phyloP scores from a whole-genome alignment of 129 eudicot genomes.

The Kitagawia praeruptora region DNA sequence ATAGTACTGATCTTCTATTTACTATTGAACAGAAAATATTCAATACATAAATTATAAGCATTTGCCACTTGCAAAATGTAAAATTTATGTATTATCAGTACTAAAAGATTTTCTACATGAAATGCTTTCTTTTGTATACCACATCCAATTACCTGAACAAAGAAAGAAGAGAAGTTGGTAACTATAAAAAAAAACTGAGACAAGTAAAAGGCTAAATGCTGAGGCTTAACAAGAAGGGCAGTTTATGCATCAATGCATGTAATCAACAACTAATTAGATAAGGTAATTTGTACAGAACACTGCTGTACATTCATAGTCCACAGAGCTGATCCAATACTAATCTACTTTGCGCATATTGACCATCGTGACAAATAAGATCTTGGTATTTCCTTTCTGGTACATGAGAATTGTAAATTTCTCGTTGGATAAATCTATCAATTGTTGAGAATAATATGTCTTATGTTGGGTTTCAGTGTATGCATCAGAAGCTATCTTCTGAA shows the following conservation, averaged over 20 bases:
- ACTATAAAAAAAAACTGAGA: not conserved
- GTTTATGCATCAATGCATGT: not conserved
- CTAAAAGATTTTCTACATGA: too few species aligned
- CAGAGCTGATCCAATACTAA: not conserved
- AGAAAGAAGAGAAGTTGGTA: not conserved
- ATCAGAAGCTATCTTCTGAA: slow-evolving; percentile 57
- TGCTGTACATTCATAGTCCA: not conserved
- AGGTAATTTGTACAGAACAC: not conserved
- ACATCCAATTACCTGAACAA: not conserved
- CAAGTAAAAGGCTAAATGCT: not conserved
- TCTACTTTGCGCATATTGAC: not conserved
- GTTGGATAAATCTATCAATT: not conserved
- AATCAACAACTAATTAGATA: too few species aligned
- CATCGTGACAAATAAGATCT: not conserved
- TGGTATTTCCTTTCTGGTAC: not conserved
- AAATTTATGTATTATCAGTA: too few species aligned
- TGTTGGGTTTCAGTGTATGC: not conserved
- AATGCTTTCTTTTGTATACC: too few species aligned
- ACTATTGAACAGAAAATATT: not conserved
- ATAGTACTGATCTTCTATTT: too few species aligned
- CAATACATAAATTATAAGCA: not conserved
- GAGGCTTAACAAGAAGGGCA: not conserved
- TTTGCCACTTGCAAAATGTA: not conserved
- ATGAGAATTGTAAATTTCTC: not conserved
- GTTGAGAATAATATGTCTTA: not conserved